phyloP scores from a whole-genome alignment of 2,329 filamentous ascomycete genomes.

The Exophiala bonariae region DNA sequence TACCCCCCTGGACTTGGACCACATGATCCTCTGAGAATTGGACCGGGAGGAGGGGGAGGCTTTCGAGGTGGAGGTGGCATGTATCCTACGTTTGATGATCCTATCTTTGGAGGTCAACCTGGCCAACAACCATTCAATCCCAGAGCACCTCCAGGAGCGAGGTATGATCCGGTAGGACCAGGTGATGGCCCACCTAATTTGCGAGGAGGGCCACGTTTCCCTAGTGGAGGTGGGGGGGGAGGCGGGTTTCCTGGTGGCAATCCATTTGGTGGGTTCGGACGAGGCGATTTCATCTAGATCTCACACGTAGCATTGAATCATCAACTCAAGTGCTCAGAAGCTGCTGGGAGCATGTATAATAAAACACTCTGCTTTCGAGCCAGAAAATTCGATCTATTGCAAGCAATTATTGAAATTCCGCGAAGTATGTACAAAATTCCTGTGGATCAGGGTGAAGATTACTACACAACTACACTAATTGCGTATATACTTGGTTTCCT shows the following conservation, averaged over 20 bases:
- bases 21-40: constrained; percentile 74
- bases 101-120: constrained; percentile 68
- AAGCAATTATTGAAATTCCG: too few species aligned
- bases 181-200: constrained; percentile 57
- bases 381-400: too few species aligned
- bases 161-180: constrained; percentile 85
- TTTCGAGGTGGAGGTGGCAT: constrained; percentile 73
- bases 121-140: constrained; percentile 61
- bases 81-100: constrained; percentile 95
- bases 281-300: constrained; percentile 55
- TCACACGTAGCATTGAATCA: too few species aligned
- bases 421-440: too few species aligned
- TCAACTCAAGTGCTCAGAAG: background rate
- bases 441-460: too few species aligned
- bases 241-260: constrained; percentile 25
- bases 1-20: constrained; percentile 85
- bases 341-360: background rate
- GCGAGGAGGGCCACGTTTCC: constrained; percentile 46
- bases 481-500: too few species aligned
- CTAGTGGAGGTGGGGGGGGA: constrained; percentile 46
- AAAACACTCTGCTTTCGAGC: too few species aligned
- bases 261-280: constrained; percentile 62
- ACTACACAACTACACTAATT: too few species aligned
- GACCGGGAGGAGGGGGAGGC: constrained; percentile 58
- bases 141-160: constrained; percentile 79